Percentiles rank a stretch among this genome's conserved stretches.
Evolutionary conservation across 768 basidiomycete genomes (phyloP).

Genomic region (Tremella mesenterica): DNA sequence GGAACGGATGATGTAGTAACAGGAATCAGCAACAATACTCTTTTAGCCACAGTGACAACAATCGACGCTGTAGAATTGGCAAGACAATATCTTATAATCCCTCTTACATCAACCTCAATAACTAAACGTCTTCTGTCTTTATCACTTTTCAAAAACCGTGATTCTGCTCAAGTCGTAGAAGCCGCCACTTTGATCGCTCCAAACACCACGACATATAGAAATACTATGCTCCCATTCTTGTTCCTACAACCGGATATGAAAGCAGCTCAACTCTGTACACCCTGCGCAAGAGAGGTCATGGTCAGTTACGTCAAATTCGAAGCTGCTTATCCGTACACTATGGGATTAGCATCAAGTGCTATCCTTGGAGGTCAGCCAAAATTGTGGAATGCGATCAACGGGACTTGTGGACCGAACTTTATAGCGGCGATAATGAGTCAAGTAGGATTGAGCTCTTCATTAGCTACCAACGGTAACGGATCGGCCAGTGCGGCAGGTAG

Average conservation of each 20-base stretch:
- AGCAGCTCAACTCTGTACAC: constrained; percentile 59
- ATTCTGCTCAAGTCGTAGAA: constrained; percentile 7
- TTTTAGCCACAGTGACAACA: constrained; percentile 19
- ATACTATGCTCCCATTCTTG: constrained; percentile 60
- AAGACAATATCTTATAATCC: constrained; percentile 33
- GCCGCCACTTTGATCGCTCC: constrained; percentile 41
- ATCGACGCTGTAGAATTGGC: constrained; percentile 32
- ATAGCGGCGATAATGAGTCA: constrained; percentile 41
- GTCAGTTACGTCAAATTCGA: constrained; percentile 70
- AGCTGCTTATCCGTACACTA: constrained; percentile 60
- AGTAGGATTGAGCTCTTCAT: constrained; percentile 25
- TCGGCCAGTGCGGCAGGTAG: too few species aligned
- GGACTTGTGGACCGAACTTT: constrained; percentile 65
- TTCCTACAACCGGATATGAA: constrained; percentile 56
- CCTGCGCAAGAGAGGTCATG: constrained; percentile 71
- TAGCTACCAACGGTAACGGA: too few species aligned
- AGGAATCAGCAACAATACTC: constrained; percentile 17
- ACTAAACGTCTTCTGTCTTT: constrained; percentile 16
- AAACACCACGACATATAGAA: constrained; percentile 51
- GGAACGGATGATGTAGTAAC: constrained; percentile 49
- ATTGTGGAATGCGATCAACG: constrained; percentile 58
- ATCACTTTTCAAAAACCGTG: constrained; percentile 27
- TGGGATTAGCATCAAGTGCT: constrained; percentile 59
- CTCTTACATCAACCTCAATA: constrained; percentile 22
- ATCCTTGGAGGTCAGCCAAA: constrained; percentile 59